Evolutionary conservation across 2,329 filamentous ascomycete species (phyloP).

Genomic region (Colletotrichum somersetense): DNA sequence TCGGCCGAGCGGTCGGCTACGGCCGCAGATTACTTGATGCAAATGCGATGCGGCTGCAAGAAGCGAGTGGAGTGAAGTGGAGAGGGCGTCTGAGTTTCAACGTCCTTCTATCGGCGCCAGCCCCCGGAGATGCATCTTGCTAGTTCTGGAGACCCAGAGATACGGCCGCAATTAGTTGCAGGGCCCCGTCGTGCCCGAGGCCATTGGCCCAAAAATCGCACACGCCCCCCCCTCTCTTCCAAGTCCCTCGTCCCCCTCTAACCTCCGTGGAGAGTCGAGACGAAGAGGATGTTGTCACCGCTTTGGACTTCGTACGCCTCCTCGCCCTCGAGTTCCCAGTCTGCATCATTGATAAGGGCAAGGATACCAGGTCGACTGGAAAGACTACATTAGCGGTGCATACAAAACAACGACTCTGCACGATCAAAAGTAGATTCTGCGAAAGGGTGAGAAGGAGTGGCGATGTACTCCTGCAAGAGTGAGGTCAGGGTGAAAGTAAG

Average conservation of each 20-base stretch:
- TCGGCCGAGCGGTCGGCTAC: slow-evolving; percentile 28
- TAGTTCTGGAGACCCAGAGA: slow-evolving; percentile 25
- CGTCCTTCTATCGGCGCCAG: slow-evolving; percentile 29
- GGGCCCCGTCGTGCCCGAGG: slow-evolving; percentile 14
- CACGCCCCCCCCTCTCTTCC: slow-evolving; percentile 21
- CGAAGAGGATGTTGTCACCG: slow-evolving; percentile 92
- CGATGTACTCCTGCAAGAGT: slow-evolving; percentile 21
- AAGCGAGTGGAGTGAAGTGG: slow-evolving; percentile 9
- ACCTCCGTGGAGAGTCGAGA: slow-evolving; percentile 95
- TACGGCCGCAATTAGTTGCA: slow-evolving; percentile 37
- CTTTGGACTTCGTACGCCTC: slow-evolving; percentile 86
- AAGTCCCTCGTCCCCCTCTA: slow-evolving; percentile 55
- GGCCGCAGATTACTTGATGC: slow-evolving; percentile 37
- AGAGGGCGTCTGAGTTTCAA: slow-evolving; percentile 40
- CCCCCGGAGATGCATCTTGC: slow-evolving; percentile 29
- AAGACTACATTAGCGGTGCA: slow-evolving; percentile 39
- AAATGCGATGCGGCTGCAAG: slow-evolving; percentile 26
- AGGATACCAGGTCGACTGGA: slow-evolving; percentile 91
- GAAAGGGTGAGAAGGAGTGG: slow-evolving; percentile 11
- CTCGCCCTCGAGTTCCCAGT: slow-evolving; percentile 98
- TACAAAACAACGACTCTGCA: slow-evolving; percentile 17
- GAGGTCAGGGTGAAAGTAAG: slow-evolving; percentile 39
- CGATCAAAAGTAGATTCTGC: not conserved
- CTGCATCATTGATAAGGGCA: slow-evolving; percentile 95
- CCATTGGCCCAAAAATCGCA: slow-evolving; percentile 28